phyloP scores from a whole-genome alignment of 2,329 filamentous ascomycete species.

The Alternaria metachromatica region DNA sequence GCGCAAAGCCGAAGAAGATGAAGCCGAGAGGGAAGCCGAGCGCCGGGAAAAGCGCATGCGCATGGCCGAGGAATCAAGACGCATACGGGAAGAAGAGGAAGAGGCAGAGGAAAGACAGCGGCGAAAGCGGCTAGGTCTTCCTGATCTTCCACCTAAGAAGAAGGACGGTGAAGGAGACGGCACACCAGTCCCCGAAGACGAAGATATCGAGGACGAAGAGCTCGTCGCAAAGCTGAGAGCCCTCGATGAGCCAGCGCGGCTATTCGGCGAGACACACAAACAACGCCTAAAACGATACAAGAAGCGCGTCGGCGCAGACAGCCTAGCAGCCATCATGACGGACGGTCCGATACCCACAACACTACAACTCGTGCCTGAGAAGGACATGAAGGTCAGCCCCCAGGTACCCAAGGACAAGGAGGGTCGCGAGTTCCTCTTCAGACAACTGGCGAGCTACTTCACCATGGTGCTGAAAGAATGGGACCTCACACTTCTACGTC shows the following conservation, averaged over 20 bases:
- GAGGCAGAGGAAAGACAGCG: slow-evolving; percentile 74
- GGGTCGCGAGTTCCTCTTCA: slow-evolving; percentile 74
- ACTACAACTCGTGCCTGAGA: slow-evolving; percentile 78
- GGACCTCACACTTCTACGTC: slow-evolving; percentile 73
- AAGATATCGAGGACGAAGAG: slow-evolving; percentile 75
- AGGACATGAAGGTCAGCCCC: slow-evolving; percentile 81
- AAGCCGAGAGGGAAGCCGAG: slow-evolving; percentile 69
- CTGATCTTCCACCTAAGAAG: slow-evolving; percentile 68
- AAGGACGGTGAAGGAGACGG: slow-evolving; percentile 55
- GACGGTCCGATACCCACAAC: slow-evolving; percentile 87
- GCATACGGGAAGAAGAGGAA: slow-evolving; percentile 73
- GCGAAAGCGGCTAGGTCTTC: slow-evolving; percentile 79
- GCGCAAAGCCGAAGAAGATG: slow-evolving; percentile 88
- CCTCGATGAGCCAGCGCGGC: slow-evolving; percentile 72
- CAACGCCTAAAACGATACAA: slow-evolving; percentile 74
- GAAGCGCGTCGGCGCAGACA: slow-evolving; percentile 60
- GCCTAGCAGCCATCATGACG: slow-evolving; percentile 59
- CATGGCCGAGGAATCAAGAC: slow-evolving; percentile 80
- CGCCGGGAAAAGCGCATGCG: slow-evolving; percentile 82
- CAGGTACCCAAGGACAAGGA: slow-evolving; percentile 68
- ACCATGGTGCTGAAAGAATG: slow-evolving; percentile 94
- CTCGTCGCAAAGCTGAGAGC: slow-evolving; percentile 71
- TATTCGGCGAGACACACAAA: slow-evolving; percentile 84
- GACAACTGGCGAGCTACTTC: slow-evolving; percentile 93
- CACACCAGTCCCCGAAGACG: slow-evolving; percentile 51